Percentiles rank a stretch among this genome's conserved stretches.
phyloP scores from a whole-genome alignment of 805 yeast species.

The Teunomyces aglyptinius region DNA sequence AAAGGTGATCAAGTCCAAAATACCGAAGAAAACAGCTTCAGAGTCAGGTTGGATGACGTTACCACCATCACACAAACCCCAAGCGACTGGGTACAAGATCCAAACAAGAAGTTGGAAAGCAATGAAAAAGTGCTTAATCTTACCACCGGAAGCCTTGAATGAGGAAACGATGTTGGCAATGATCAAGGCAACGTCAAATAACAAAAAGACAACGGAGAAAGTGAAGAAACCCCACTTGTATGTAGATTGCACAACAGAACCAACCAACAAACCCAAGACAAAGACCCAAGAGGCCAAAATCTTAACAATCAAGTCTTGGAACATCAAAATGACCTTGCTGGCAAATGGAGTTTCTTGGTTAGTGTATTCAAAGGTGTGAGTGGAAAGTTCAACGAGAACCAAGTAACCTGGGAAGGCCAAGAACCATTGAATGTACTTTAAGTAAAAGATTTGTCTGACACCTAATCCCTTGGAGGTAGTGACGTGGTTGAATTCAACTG shows the following conservation, averaged over 20 bases:
- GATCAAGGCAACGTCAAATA: conserved; percentile 39
- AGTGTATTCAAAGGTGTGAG: conserved; percentile 29
- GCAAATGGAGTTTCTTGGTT: conserved; percentile 29
- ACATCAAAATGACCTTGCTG: conserved; percentile 25
- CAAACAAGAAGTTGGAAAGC: conserved; percentile 40
- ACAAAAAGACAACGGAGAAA: conserved; percentile 46
- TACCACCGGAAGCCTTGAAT: conserved; percentile 3
- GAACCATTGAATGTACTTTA: conserved; percentile 58
- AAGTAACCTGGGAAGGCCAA: conserved; percentile 48
- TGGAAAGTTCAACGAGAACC: conserved; percentile 30
- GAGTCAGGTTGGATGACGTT: conserved; percentile 58
- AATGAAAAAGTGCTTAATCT: conserved; percentile 15
- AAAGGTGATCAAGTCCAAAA: conserved; percentile 50
- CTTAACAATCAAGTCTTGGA: conserved; percentile 42
- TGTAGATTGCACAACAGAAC: conserved; percentile 50
- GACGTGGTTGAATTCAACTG: conserved; percentile 50
- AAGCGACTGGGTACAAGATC: conserved; percentile 48
- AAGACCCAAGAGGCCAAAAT: conserved; percentile 45
- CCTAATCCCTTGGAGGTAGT: conserved; percentile 26
- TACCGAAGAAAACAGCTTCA: conserved; percentile 59
- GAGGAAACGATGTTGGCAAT: conserved; percentile 8
- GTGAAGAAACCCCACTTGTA: conserved; percentile 73
- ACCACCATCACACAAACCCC: conserved; percentile 64
- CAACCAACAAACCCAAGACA: conserved; percentile 56
- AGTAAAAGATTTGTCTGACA: conserved; percentile 55